Base-by-base conservation (phyloP, 495 filamentous ascomycete genomes). In the Xylaria curta region DNA sequence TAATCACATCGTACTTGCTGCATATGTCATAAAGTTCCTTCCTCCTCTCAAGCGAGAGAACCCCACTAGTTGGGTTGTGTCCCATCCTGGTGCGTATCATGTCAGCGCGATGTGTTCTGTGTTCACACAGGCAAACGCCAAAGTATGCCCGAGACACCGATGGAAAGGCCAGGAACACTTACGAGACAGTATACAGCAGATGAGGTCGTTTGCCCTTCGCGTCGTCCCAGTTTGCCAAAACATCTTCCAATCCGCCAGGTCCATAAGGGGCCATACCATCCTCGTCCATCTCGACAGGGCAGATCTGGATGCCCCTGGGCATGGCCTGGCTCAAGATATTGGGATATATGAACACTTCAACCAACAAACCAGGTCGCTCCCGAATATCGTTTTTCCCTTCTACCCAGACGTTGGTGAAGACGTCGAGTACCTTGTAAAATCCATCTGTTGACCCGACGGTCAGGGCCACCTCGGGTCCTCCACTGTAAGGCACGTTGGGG, bases 101-200 rank as follows among this genome's bases (percentile, higher is more conserved):
- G 51, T 73, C 61, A 73, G 71, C 28, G 53, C 61, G 15, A 15
- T 26, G 31, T 56, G 33, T 42, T 53, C 17, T 26, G 31, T 56
- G 33, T 42, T 53, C 17, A 9, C 31, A 26, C 58, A 68, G 31
- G 42, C 15, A 13, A 33, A 31, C 24, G 65, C 42, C 47, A 51
- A 46, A 4, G 2, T 21, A 42, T 15, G 53, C 21, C 44, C 13
- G 44, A 8, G 12, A 60, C 42, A 0, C 40, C 46, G 63, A 44
- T 36, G 6, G 19, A 0, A 53, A 13, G 68, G 24, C 42, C 19
- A 36, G 60, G 21, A 31, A 33, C 19, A 88, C 92, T 86, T 81
- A 95, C 89, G 94, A 92, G 59, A 98, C 91, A 19, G 93, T 97
- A 74, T 97, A 98, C 87, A 98, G 87, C 73, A 97, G 76, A 79